phyloP scores from a whole-genome alignment of 768 basidiomycete genomes.

The Piloderma croceum region DNA sequence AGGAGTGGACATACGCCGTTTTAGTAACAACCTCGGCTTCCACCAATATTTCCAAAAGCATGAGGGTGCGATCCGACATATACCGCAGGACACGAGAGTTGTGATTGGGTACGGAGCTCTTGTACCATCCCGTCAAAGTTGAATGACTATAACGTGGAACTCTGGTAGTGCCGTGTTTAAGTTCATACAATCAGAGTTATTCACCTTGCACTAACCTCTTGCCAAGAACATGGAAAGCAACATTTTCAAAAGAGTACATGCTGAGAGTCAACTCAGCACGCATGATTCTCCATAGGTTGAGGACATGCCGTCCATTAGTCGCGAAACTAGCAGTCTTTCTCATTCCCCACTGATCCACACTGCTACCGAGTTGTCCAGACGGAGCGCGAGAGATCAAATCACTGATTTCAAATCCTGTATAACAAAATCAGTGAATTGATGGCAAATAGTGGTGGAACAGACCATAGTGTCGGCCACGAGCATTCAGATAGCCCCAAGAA shows the following conservation, averaged over 20 bases:
- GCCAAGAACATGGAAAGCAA: conserved; percentile 74
- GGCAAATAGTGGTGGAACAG: conserved; percentile 9
- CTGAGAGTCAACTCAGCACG: conserved; percentile 73
- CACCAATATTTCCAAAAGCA: conserved; percentile 77
- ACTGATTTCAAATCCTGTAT: conserved; percentile 60
- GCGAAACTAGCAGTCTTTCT: conserved; percentile 78
- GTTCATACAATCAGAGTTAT: background rate
- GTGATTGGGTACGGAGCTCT: conserved; percentile 52
- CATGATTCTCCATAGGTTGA: conserved; percentile 92
- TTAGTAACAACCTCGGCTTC: conserved; percentile 79
- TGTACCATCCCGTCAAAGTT: conserved; percentile 66
- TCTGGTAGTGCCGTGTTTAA: conserved; percentile 35
- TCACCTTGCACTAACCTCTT: conserved; percentile 69
- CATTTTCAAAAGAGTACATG: conserved; percentile 86
- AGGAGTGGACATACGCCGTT: conserved; percentile 61
- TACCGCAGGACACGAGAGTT: conserved; percentile 54
- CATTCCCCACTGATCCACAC: conserved; percentile 64
- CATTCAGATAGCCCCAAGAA: conserved; percentile 87
- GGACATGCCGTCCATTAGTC: conserved; percentile 81
- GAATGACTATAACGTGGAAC: conserved; percentile 66
- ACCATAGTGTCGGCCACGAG: conserved; percentile 63
- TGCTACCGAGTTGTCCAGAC: conserved; percentile 27
- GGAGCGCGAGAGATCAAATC: conserved; percentile 77
- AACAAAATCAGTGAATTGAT: background rate
- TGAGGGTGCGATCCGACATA: conserved; percentile 54